Conservation (phyloP, 352 stramenopile species). For the Globisporangium okanoganense region DNA sequence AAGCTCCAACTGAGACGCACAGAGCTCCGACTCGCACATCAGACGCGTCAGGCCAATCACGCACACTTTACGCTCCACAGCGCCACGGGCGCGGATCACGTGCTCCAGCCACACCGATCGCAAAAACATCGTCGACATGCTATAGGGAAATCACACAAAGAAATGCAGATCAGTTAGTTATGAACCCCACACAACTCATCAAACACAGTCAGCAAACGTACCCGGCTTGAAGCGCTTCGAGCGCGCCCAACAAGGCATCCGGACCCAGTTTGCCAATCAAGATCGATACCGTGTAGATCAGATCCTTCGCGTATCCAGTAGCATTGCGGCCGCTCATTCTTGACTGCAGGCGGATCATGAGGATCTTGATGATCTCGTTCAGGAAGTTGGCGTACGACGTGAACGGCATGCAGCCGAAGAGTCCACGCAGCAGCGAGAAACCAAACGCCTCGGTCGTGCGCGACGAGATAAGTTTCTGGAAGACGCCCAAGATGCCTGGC, state of each 20-base stretch:
- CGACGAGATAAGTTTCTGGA: slow-evolving; percentile 97
- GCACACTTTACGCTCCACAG: slow-evolving; percentile 62
- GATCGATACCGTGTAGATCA: slow-evolving; percentile 88
- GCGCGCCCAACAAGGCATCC: slow-evolving; percentile 61
- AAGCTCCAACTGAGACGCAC: slow-evolving; percentile 39
- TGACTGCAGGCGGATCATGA: slow-evolving; percentile 93
- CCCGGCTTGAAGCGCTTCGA: slow-evolving; percentile 88
- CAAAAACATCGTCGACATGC: slow-evolving; percentile 91
- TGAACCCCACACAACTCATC: slow-evolving; percentile 14
- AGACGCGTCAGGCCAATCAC: slow-evolving; percentile 66
- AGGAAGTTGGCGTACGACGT: slow-evolving; percentile 74
- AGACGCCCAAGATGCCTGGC: slow-evolving; percentile 93
- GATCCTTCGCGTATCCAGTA: slow-evolving; percentile 75
- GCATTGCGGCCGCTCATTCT: slow-evolving; percentile 89
- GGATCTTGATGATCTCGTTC: slow-evolving; percentile 92
- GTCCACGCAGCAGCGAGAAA: slow-evolving; percentile 90
- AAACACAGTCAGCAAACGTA: slow-evolving; percentile 34
- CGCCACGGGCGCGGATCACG: slow-evolving; percentile 61
- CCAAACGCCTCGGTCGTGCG: slow-evolving; percentile 90
- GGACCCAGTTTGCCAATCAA: slow-evolving; percentile 89
- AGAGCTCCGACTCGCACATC: slow-evolving; percentile 73
- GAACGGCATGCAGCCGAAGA: slow-evolving; percentile 88
- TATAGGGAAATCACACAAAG: slow-evolving; percentile 28
- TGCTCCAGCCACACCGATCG: slow-evolving; percentile 87
- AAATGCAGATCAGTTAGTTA: slow-evolving; percentile 19